phyloP scores from a whole-genome alignment of 768 basidiomycete genomes.

The Agrocybe pediades region DNA sequence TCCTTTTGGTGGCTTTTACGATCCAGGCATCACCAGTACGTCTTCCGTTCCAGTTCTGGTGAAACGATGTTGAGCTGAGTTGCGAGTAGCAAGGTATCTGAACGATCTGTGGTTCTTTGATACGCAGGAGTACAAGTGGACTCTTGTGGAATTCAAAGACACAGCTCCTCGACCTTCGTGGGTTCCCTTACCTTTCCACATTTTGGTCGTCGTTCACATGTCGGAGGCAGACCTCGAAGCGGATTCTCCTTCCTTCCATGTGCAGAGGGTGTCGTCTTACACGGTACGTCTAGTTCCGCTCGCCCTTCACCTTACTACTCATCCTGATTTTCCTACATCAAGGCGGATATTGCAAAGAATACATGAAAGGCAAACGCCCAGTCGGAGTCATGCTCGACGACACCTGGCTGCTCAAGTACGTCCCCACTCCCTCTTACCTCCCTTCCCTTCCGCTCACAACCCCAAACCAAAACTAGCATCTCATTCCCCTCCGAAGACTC shows the following conservation, averaged over 20 bases:
- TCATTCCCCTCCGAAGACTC: conserved; percentile 21
- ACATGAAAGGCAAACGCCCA: conserved; percentile 80
- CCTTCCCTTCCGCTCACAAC: background rate
- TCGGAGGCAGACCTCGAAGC: conserved; percentile 56
- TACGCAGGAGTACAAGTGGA: conserved; percentile 86
- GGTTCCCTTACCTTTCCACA: conserved; percentile 22
- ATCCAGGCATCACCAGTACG: conserved; percentile 81
- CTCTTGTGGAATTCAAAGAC: conserved; percentile 70
- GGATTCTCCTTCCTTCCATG: conserved; percentile 86
- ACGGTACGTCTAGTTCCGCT: conserved; percentile 59
- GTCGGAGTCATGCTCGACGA: conserved; percentile 89
- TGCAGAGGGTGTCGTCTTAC: conserved; percentile 76
- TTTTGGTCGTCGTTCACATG: background rate
- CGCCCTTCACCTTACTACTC: background rate
- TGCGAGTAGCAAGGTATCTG: conserved; percentile 72
- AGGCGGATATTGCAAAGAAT: conserved; percentile 94
- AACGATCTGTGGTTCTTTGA: conserved; percentile 88
- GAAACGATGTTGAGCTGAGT: too few species aligned
- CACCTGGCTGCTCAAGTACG: conserved; percentile 82
- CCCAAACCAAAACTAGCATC: conserved; percentile 19
- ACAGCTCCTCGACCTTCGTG: conserved; percentile 75
- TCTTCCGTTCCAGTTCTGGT: too few species aligned
- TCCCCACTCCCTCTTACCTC: background rate
- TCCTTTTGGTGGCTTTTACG: conserved; percentile 93
- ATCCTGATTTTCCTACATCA: background rate